These are phyloP conservation scores for Hyparrhenia diplandra DNA, from an alignment of 176 grass and related monocot species.

Conservation along the genomic window DNA sequence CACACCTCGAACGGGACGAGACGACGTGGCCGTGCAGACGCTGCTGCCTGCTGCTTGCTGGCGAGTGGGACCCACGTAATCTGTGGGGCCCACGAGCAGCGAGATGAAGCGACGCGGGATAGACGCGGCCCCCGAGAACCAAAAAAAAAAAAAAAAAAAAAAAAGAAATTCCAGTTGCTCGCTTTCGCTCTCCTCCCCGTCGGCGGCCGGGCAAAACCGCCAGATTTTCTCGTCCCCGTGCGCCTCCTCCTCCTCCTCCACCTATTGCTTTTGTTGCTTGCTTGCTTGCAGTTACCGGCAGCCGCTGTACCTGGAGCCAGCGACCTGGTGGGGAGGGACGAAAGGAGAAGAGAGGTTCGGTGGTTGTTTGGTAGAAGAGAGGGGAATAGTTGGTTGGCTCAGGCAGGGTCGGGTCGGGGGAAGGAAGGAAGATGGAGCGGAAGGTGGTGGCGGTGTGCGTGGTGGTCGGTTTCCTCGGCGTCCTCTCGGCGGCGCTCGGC, in stretches of 20 bases:
- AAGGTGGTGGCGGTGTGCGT: constrained; percentile 61
- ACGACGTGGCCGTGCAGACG: background rate
- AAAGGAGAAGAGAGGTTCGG: background rate
- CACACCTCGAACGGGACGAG: background rate
- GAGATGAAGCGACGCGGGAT: background rate
- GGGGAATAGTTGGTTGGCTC: background rate
- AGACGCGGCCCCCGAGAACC: background rate
- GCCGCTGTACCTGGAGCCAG: background rate
- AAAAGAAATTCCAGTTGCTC: background rate
- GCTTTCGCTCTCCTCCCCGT: background rate
- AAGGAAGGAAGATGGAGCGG: constrained; percentile 48
- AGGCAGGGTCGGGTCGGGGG: background rate
- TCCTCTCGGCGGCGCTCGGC: constrained; percentile 80
- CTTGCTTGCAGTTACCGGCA: background rate
- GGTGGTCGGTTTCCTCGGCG: constrained; percentile 70
- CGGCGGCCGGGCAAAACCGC: background rate
- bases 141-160: too few species aligned
- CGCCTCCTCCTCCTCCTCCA: too few species aligned
- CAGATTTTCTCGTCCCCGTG: background rate
- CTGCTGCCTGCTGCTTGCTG: too few species aligned
- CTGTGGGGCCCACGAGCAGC: background rate
- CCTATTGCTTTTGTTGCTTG: background rate
- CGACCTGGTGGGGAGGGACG: background rate
- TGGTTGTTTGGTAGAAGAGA: background rate
- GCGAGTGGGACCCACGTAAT: background rate